A percentile compares a stretch with the other conserved stretches of the same genome.
phyloP scores from a whole-genome alignment of 352 stramenopile species.

The Phytophthora pistaciae region DNA sequence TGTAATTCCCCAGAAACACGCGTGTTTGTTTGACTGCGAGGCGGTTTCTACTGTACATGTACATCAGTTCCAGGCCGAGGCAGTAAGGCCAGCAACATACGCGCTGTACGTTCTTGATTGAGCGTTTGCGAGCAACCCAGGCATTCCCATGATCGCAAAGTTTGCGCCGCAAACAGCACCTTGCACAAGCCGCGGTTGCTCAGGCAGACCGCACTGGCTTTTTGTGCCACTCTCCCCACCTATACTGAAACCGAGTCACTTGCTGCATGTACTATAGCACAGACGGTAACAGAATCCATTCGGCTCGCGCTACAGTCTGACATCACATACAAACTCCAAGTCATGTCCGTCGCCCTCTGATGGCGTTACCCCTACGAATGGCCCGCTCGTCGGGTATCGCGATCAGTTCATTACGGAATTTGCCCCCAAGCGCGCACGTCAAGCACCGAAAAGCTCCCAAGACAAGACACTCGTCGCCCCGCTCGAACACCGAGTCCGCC shows the following conservation, averaged over 20 bases:
- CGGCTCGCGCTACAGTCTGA: constrained; percentile 8
- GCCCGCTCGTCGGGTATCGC: constrained; percentile 47
- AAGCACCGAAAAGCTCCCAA: constrained; percentile 21
- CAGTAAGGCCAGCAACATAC: neutral
- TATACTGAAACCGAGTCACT: constrained; percentile 14
- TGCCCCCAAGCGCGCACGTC: constrained; percentile 41
- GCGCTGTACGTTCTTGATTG: neutral
- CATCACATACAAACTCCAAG: constrained; percentile 30
- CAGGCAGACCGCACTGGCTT: constrained; percentile 19
- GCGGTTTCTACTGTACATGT: neutral
- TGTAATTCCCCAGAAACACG: constrained; percentile 26
- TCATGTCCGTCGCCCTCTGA: constrained; percentile 9
- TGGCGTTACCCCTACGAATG: constrained; percentile 10
- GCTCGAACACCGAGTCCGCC: constrained; percentile 17
- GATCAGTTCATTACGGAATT: constrained; percentile 77
- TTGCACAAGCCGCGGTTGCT: no score
- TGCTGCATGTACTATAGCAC: constrained; percentile 12
- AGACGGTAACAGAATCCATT: neutral
- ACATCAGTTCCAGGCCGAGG: neutral
- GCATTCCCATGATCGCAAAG: no score
- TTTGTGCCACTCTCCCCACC: neutral
- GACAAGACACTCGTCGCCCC: constrained; percentile 14
- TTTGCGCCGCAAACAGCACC: no score
- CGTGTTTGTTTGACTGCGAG: constrained; percentile 13
- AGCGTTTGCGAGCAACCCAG: neutral